Conservation (phyloP, 2,329 filamentous ascomycete genomes). For the Hypoxylon sp. region DNA sequence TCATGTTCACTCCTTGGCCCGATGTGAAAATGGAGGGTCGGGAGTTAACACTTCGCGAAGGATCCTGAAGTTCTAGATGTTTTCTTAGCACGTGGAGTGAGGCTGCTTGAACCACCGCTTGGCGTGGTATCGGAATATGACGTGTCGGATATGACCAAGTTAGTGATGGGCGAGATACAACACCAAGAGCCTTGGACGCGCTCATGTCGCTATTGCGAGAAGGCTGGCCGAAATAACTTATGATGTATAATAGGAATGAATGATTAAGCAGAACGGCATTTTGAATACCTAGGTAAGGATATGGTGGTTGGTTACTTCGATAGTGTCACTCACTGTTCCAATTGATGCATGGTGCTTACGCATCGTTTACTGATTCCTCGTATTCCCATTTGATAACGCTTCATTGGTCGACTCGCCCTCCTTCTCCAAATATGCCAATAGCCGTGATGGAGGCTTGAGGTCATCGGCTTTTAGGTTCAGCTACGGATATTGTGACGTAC, state of each 20-base stretch:
- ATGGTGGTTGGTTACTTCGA: slow-evolving; percentile 28
- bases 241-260: slow-evolving; percentile 8
- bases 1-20: slow-evolving; percentile 28
- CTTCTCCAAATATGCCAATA: slow-evolving; percentile 1
- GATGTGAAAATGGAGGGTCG: background rate
- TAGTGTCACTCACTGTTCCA: slow-evolving; percentile 17
- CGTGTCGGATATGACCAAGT: slow-evolving; percentile 4
- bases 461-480: background rate
- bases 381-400: slow-evolving; percentile 2
- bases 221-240: background rate
- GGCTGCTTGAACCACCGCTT: slow-evolving; percentile 2
- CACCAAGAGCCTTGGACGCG: slow-evolving; percentile 1
- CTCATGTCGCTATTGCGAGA: slow-evolving; percentile 27
- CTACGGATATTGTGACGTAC: background rate
- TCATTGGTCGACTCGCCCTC: slow-evolving; percentile 7
- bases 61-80: background rate
- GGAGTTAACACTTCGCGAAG: background rate
- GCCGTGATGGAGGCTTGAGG: background rate
- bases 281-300: slow-evolving; percentile 26
- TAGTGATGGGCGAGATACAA: slow-evolving; percentile 1
- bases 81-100: slow-evolving; percentile 13
- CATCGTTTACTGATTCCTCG: slow-evolving; percentile 26
- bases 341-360: slow-evolving; percentile 37
- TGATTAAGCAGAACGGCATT: slow-evolving; percentile 11
- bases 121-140: slow-evolving; percentile 11